Base-by-base conservation (phyloP, 2,329 filamentous ascomycete species). In the Colletotrichum sp. region DNA sequence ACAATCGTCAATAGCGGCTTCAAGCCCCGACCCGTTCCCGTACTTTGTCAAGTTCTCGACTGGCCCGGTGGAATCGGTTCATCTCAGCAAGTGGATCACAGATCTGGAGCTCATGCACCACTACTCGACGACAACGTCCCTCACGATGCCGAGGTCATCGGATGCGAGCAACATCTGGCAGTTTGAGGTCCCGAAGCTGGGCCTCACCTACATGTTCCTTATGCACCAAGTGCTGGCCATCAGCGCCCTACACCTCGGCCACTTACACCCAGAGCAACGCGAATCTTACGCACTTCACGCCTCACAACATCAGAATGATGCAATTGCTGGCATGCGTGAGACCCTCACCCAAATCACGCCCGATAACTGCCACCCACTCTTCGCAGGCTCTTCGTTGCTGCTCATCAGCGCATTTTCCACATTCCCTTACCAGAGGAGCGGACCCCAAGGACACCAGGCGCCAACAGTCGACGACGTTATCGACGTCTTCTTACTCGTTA, bases 21-120 rank as follows among this genome's bases (percentile, higher is more conserved):
- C 72, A 13, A 75, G 72, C 28, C 72, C 72, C 3, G 72, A 75
- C 9, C 72, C 72, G 18, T 75, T 78, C 75, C 48, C 77, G 0
- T 81, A 81, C 48, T 78, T 81, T 30, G 72, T 77, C 57, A 80
- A 79, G 58, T 79, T 81, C 18, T 77, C 78, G 3, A 79, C 77
- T 1, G 77, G 75, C 8, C 78, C 77, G 66, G 79, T 77, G 74
- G 73, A 73, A 34, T 24, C 73, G 57, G 38, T 72, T 48, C 34
- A 64, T 76, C 77, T 28, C 74, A 79, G 65, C 76, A 80, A 34
- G 63, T 85, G 83, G 83, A 81, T 82, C 12, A 80, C 81, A 5
- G 84, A 85, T 70, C 81, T 85, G 15, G 82, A 84, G 72, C 79
- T 85, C 52, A 81, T 85, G 79, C 83, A 85, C 55, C 83, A 85